A percentile compares a stretch with the other conserved stretches of the same genome.
These are phyloP conservation scores for Macaranga tanarius DNA, from an alignment of 441 rosid genomes.

Conservation along the genomic window DNA sequence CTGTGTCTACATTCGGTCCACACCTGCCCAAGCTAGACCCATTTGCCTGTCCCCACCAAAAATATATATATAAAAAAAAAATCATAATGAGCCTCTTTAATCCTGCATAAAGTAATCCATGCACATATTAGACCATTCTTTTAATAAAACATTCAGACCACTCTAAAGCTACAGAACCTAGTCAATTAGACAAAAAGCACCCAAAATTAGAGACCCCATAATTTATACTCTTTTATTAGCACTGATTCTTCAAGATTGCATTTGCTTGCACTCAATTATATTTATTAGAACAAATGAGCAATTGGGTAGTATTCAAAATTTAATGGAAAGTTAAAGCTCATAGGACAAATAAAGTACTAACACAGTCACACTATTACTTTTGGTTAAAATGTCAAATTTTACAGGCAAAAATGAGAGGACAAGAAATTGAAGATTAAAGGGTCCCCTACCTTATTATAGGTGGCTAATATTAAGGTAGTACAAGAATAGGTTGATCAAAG, in stretches of 20 bases:
- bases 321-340: no score
- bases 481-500: slow-evolving; percentile 24
- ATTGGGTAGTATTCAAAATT: no score
- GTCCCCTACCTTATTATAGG: slow-evolving; percentile 6
- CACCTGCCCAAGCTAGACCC: slow-evolving; percentile 72
- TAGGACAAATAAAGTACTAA: neutral
- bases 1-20: slow-evolving; percentile 66
- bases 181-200: neutral
- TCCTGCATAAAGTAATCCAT: neutral
- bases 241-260: neutral
- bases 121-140: neutral
- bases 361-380: neutral
- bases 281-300: no score
- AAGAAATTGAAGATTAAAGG: slow-evolving; percentile 9
- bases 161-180: slow-evolving; percentile 6
- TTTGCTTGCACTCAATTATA: no score
- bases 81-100: no score
- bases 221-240: neutral
- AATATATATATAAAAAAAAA: neutral
- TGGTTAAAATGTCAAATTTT: neutral
- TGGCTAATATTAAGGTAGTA: slow-evolving; percentile 20
- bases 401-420: slow-evolving; percentile 15
- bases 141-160: neutral
- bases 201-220: slow-evolving; percentile 2
- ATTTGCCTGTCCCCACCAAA: slow-evolving; percentile 55